These are phyloP conservation scores for Penicillium mononematosum DNA, from an alignment of 495 filamentous ascomycete species.

Conservation along the genomic window DNA sequence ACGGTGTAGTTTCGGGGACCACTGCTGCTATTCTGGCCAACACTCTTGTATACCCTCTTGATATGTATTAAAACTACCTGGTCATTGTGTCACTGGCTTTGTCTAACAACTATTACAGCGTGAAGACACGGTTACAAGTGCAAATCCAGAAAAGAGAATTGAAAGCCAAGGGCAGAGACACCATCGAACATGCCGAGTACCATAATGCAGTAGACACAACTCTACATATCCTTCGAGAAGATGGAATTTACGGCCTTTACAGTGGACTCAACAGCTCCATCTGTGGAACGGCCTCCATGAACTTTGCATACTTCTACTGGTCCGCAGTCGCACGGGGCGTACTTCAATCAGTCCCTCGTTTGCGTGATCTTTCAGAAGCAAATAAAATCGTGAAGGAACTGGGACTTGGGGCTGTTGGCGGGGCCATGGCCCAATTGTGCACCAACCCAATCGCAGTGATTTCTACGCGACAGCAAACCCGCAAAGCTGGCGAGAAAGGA, in stretches of 20 bases:
- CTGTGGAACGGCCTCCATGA: conserved; percentile 20
- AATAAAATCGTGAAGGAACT: conserved; percentile 19
- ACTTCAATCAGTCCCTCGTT: conserved; percentile 1
- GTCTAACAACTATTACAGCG: not conserved
- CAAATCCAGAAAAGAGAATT: conserved; percentile 4
- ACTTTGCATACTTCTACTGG: conserved; percentile 26
- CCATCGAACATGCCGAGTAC: no score
- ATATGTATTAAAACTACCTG: conserved; percentile 7
- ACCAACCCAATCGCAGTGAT: conserved; percentile 90
- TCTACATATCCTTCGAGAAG: conserved; percentile 7
- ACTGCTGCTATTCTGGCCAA: conserved; percentile 19
- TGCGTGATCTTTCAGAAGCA: conserved; percentile 6
- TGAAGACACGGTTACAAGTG: conserved; percentile 19
- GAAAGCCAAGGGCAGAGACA: no score
- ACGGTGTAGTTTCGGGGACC: conserved; percentile 18
- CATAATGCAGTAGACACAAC: no score
- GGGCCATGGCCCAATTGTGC: conserved; percentile 82
- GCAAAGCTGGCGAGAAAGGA: conserved; percentile 28
- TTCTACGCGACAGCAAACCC: conserved; percentile 85
- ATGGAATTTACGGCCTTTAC: conserved; percentile 17
- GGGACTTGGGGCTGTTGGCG: conserved; percentile 74
- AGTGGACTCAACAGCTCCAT: conserved; percentile 16
- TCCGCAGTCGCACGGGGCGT: conserved; percentile 11
- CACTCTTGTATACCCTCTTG: conserved; percentile 18
- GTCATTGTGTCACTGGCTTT: no score